Evolutionary conservation across 371 early-diverging fungal species (phyloP), one percentile per base, ranked within the genome.

Genomic region (Mortierella sp.): DNA sequence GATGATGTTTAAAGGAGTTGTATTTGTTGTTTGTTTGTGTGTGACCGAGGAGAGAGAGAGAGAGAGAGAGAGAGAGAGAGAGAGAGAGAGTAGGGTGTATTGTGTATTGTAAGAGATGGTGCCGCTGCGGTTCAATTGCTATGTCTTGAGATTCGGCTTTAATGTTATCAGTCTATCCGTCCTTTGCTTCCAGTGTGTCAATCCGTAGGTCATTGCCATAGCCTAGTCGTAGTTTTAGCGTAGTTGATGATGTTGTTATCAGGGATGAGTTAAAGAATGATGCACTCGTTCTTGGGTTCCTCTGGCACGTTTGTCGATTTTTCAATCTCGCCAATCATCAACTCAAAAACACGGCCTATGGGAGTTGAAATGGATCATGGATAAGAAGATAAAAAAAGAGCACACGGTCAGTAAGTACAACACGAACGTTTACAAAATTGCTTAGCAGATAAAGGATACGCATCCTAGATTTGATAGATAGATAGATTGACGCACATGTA

Each of bases 241-340:
- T 34, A 38, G 31, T 26, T 60, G 3, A 5, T 34, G 34, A 8
- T 19, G 42, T 65, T 19, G 47, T 48, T 26, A 34, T 47, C n/a
- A 9, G 26, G 55, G 28, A 24, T 60, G 47, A 7, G 34, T 88
- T 84, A 92, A 47, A 89, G 83, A 65, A 92, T 88, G 42, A 87
- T 54, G 83, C 94, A 94, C 14, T 88, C 91, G 68, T 85, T 88
- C 80, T 92, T 91, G 75, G 91, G 91, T 84, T 92, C 93, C 19
- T 91, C 83, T 50, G 94, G 91, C 28, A 92, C 92, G 50, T 91
- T 92, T 52, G 92, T 89, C 19, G 91, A 90, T 74, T 94, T 92
- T 88, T 95, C 95, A 80, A 95, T 92, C 74, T 92, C 91, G 42
- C 91, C 91, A 75, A 95, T 92, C 90, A 94, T 90, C 52, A 92